A percentile compares a stretch with the other conserved stretches of the same genome.
Evolutionary conservation across 2,329 filamentous ascomycete species (phyloP).

Genomic region (Teratosphaeria epicoccoides): DNA sequence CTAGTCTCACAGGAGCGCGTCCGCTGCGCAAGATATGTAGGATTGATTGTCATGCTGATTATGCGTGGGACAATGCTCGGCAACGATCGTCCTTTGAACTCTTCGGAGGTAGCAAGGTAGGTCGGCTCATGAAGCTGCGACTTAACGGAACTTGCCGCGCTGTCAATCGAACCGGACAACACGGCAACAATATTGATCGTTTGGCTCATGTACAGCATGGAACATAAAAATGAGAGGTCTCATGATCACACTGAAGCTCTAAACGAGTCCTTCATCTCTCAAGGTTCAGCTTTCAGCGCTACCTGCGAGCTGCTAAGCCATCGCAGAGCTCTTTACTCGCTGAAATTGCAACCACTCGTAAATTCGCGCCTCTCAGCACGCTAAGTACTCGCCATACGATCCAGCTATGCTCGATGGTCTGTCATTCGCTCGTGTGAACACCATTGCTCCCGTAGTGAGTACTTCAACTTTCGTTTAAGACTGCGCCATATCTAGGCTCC

Average conservation of each 20-base stretch:
- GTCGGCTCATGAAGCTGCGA: background rate
- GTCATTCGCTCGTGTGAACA: background rate
- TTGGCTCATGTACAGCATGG: background rate
- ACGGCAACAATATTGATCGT: background rate
- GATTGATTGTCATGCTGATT: slow-evolving; percentile 55
- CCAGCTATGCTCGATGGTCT: background rate
- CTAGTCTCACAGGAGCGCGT: slow-evolving; percentile 38
- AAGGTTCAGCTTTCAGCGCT: background rate
- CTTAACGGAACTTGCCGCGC: background rate
- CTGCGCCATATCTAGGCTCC: background rate
- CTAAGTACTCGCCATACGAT: background rate
- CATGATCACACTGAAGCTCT: too few relatives aligned
- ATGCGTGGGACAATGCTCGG: background rate
- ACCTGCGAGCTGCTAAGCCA: background rate
- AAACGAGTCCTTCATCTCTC: background rate
- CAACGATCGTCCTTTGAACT: background rate
- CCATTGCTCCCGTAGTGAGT: background rate
- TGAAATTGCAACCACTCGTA: background rate
- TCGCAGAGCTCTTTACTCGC: background rate
- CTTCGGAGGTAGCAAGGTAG: background rate
- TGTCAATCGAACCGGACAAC: background rate
- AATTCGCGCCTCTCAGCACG: background rate
- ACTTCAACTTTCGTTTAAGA: background rate
- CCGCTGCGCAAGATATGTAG: slow-evolving; percentile 68
- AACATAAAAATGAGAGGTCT: too few relatives aligned